Conservation (phyloP, 768 basidiomycete species). For the Neoboletus subvelutipes region DNA sequence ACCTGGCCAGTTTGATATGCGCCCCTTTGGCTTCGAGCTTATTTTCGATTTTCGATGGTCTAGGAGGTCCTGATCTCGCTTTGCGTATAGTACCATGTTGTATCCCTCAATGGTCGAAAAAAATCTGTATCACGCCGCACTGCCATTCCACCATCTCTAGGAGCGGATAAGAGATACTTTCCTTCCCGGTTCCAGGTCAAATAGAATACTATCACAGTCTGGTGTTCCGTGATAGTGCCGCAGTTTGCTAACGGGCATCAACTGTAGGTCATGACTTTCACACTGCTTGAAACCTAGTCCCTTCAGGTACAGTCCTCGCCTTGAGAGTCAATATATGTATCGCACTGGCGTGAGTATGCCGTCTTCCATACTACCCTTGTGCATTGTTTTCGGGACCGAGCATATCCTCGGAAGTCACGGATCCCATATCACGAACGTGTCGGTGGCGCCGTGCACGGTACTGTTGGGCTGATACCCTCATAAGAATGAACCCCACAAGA, state of each 20-base stretch:
- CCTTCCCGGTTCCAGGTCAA: not conserved
- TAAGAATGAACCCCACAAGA: not conserved
- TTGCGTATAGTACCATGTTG: slow-evolving; percentile 16
- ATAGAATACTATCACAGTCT: no score
- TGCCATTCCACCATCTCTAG: not conserved
- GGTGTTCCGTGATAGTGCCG: not conserved
- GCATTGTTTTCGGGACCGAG: not conserved
- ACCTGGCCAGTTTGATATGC: slow-evolving; percentile 66
- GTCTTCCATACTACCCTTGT: not conserved
- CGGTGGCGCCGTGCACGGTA: not conserved
- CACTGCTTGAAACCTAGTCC: not conserved
- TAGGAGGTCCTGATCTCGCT: slow-evolving; percentile 14
- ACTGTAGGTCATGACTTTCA: not conserved
- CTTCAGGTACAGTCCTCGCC: not conserved
- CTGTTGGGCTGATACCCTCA: not conserved
- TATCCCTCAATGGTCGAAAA: slow-evolving; percentile 18
- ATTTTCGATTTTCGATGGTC: slow-evolving; percentile 77
- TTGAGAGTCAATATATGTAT: not conserved
- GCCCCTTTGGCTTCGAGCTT: slow-evolving; percentile 68
- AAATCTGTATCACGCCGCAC: slow-evolving; percentile 12
- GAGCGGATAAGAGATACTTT: not conserved
- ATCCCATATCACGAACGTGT: not conserved
- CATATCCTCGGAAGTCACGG: not conserved
- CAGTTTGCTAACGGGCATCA: not conserved
- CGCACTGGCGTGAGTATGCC: not conserved